Evolutionary conservation across 495 filamentous ascomycete genomes (phyloP).

Genomic region (Recurvomyces mirabilis): DNA sequence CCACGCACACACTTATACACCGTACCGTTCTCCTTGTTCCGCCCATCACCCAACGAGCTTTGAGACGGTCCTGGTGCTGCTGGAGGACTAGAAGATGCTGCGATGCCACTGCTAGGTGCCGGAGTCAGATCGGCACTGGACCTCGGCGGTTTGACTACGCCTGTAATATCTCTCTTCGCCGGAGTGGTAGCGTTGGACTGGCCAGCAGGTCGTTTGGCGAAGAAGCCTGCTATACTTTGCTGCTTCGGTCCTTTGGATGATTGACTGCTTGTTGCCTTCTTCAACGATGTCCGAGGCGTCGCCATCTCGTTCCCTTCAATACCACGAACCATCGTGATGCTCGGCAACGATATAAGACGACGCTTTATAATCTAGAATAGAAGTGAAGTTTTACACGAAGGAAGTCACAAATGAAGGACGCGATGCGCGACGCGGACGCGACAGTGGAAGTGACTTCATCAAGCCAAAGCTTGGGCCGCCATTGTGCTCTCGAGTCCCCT

Average conservation of each 20-base stretch:
- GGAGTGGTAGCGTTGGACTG: conserved; percentile 26
- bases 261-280: conserved; percentile 29
- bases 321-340: conserved; percentile 28
- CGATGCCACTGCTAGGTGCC: conserved; percentile 67
- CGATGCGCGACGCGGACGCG: too few species aligned
- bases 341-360: neutral
- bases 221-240: conserved; percentile 76
- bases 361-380: too few species aligned
- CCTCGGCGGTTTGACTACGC: conserved; percentile 5
- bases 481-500: too few species aligned
- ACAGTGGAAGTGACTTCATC: too few species aligned
- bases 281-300: conserved; percentile 22
- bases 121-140: conserved; percentile 44
- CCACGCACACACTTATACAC: conserved; percentile 22
- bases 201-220: conserved; percentile 51
- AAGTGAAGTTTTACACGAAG: too few species aligned
- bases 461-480: too few species aligned
- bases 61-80: conserved; percentile 25
- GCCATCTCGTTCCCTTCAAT: conserved; percentile 35
- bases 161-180: conserved; percentile 27
- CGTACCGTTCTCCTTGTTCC: conserved; percentile 34
- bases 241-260: conserved; percentile 48
- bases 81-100: conserved; percentile 46
- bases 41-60: conserved; percentile 12
- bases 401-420: too few species aligned